Evolutionary conservation across 768 basidiomycete genomes (phyloP).

Genomic region (Trametes sanguinea): DNA sequence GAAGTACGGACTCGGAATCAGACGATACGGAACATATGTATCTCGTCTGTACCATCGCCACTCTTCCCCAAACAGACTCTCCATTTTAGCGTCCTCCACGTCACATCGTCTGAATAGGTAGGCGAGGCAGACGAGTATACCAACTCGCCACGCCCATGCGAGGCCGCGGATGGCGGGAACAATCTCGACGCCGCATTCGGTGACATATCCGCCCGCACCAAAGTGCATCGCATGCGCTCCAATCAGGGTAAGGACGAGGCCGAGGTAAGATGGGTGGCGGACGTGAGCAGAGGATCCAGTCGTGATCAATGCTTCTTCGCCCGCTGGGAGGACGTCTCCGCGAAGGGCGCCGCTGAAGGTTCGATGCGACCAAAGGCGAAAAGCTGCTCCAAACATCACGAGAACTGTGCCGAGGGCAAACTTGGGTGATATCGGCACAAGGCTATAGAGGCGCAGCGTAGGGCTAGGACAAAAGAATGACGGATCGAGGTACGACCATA

Average conservation of each 20-base stretch:
- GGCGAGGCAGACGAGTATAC: background rate
- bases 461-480: background rate
- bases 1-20: background rate
- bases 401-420: background rate
- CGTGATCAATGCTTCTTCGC: too few relatives aligned
- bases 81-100: background rate
- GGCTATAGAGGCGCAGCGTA: background rate
- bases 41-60: background rate
- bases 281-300: background rate
- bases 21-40: too few relatives aligned
- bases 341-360: too few relatives aligned
- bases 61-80: background rate
- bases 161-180: background rate
- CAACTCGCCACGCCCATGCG: background rate
- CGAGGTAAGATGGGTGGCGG: background rate
- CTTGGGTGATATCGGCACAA: background rate
- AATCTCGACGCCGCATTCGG: background rate
- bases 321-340: too few relatives aligned
- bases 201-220: background rate
- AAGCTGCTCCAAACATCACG: too few relatives aligned
- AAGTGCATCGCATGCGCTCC: background rate
- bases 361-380: too few relatives aligned
- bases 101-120: background rate
- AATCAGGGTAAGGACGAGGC: background rate
- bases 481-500: background rate